Conservation (phyloP, 2,329 filamentous ascomycete species). For the Pseudogymnoascus sp. region DNA sequence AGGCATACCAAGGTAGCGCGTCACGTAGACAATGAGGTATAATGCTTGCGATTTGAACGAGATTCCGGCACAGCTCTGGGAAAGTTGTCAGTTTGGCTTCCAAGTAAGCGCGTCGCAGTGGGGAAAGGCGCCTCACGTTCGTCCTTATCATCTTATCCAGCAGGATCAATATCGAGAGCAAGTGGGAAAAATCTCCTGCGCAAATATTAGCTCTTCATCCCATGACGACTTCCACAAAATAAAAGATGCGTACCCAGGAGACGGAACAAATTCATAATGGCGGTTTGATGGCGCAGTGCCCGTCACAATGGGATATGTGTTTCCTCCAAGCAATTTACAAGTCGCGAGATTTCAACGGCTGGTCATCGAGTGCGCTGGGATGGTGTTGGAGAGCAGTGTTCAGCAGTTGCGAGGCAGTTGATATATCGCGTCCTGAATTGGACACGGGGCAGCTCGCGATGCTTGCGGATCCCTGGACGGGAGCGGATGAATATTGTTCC, state of each 20-base stretch:
- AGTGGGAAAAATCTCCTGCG: constrained; percentile 87
- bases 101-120: neutral
- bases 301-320: neutral
- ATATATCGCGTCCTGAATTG: constrained; percentile 9
- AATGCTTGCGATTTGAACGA: constrained; percentile 98
- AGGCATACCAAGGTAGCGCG: constrained; percentile 74
- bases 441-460: constrained; percentile 11
- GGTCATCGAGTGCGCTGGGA: constrained; percentile 4
- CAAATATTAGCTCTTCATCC: constrained; percentile 9
- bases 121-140: constrained; percentile 53
- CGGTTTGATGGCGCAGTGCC: constrained; percentile 14
- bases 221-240: neutral
- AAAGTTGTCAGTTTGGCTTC: constrained; percentile 19
- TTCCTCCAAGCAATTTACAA: constrained; percentile 5
- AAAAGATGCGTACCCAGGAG: constrained; percentile 47
- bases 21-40: constrained; percentile 89
- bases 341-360: neutral
- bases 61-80: constrained; percentile 91
- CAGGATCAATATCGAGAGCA: constrained; percentile 87
- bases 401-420: neutral
- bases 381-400: neutral
- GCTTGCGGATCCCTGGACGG: neutral
- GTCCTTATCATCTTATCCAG: constrained; percentile 94
- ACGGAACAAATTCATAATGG: constrained; percentile 63
- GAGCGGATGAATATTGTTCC: neutral